Conservation (phyloP, 1,139 yeast species). For the Saccharomyces hybrid region DNA sequence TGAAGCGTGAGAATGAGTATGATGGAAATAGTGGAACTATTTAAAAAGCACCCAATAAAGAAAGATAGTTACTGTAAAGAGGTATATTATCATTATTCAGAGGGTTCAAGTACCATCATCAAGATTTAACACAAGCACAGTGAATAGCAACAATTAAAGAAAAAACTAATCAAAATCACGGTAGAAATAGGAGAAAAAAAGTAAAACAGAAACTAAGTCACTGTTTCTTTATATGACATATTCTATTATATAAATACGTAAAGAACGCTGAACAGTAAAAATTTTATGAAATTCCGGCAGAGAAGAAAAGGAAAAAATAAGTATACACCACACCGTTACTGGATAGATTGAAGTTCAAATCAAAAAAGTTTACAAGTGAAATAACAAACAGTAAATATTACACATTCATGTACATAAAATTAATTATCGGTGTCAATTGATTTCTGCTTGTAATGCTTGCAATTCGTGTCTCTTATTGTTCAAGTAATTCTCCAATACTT, state of each 20-base stretch:
- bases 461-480: conserved; percentile 43
- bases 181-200: background rate
- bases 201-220: background rate
- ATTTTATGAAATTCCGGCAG: background rate
- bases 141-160: background rate
- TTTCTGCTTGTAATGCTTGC: conserved; percentile 37
- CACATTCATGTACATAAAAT: background rate
- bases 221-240: background rate
- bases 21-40: conserved; percentile 1
- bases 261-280: background rate
- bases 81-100: background rate
- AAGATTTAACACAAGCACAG: background rate
- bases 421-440: conserved; percentile 18
- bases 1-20: background rate
- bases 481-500: conserved; percentile 46
- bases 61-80: background rate
- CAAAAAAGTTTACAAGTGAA: background rate
- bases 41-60: background rate
- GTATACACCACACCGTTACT: background rate
- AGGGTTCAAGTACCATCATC: background rate
- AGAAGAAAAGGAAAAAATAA: background rate
- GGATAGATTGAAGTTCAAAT: background rate
- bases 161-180: background rate
- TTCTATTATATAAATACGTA: background rate
- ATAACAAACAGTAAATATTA: background rate